Conservation (phyloP, 345 rosid species). For the Camelina hispida region DNA sequence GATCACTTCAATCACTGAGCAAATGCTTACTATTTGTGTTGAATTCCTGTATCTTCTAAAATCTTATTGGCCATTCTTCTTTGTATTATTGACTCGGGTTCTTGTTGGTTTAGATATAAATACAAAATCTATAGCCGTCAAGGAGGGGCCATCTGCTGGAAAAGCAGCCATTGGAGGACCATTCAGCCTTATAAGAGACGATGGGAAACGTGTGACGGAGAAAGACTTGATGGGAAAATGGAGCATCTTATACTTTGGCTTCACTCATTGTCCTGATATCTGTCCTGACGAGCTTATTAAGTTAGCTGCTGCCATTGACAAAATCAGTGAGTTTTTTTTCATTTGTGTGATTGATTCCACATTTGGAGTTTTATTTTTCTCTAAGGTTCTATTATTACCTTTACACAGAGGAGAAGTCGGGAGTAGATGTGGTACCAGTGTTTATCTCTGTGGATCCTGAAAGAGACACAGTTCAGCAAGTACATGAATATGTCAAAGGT, state of each 20-base stretch:
- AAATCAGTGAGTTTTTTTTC: constrained; percentile 69
- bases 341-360: constrained; percentile 1
- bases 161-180: constrained; percentile 97
- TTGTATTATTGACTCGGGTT: constrained; percentile 30
- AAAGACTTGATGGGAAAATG: constrained; percentile 87
- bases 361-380: neutral
- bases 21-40: constrained; percentile 9
- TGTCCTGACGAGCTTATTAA: constrained; percentile 95
- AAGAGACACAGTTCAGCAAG: constrained; percentile 94
- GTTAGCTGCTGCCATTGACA: constrained; percentile 82
- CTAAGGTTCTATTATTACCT: constrained; percentile 17
- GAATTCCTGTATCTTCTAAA: neutral
- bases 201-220: constrained; percentile 82
- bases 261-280: constrained; percentile 98
- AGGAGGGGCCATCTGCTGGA: constrained; percentile 93
- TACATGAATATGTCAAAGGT: constrained; percentile 94
- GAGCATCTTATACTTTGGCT: constrained; percentile 90
- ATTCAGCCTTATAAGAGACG: constrained; percentile 80
- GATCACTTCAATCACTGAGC: constrained; percentile 21
- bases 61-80: neutral
- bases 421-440: constrained; percentile 75
- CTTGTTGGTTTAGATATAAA: constrained; percentile 63
- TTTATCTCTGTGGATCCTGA: constrained; percentile 97
- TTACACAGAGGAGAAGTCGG: constrained; percentile 69
- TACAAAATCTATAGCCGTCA: constrained; percentile 70